Evolutionary conservation across 2,329 filamentous ascomycete species (phyloP), one percentile per base, ranked within the genome.

Genomic region (Thielaviopsis euricoi): DNA sequence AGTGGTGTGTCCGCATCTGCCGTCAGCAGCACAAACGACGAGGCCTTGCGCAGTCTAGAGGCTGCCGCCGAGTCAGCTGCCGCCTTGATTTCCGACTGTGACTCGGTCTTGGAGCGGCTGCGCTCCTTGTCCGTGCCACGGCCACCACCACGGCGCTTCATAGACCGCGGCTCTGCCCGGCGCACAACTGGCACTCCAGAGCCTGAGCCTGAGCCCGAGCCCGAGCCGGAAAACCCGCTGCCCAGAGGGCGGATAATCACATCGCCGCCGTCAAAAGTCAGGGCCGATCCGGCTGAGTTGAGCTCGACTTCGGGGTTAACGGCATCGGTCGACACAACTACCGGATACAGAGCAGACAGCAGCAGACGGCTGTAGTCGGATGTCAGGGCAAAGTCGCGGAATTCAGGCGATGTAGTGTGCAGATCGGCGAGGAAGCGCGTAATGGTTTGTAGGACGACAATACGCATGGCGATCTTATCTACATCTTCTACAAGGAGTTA

Each of bases 1-100:
- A 80, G 80, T 58, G 87, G 12, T n/a, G n/a, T n/a, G n/a, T n/a
- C n/a, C n/a, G 48, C 43, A 33, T 58, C 81, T 2, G 87, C 79
- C 6, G 87, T 89, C 22, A 98, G 76, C 1, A 98, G 78, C 29
- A 97, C 83, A 67, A 97, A 98, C 0, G 91, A 96, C 0, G 91
- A 96, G 1, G 87, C 85, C 64, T 90, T 82, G 37, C 85, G 82
- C 25, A 94, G 74, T 21, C 83, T 80, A 6, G 82, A 80, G 2
- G 65, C 48, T 21, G 29, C 22, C 37, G 37, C 37, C 21, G 50
- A 40, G 6, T 53, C 23, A 13, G 37, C 33, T 19, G 57, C 55
- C 25, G 25, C 55, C 37, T 37, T 55, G 21, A 50, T 26, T 49
- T 22, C 23, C 17, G 25, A 55, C 29, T 25, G 23, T 43, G 53